Base-by-base conservation (phyloP, 768 basidiomycete genomes). In the Bullera alba region DNA sequence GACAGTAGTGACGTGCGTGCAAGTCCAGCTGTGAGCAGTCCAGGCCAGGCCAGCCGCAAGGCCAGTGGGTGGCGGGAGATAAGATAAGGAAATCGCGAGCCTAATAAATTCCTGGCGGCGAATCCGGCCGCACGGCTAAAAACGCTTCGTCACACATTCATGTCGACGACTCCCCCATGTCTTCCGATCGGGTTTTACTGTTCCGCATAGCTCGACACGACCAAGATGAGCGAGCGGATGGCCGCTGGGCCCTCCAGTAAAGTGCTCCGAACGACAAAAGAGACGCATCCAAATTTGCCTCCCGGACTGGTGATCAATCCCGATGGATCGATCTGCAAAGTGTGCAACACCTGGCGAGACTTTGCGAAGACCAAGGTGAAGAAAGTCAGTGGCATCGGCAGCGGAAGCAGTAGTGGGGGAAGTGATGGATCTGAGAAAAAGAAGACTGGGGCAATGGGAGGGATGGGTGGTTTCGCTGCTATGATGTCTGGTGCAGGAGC, bases 301-400 rank as follows among this genome's bases (percentile, higher is more conserved):
- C 85, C 87, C 5, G 89, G 88, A 2, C 83, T 89, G 78, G 80
- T 92, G 49, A 75, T 97, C 58, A 91, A 87, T 1, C 86, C 88
- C 12, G 88, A 96, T 57, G 92, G 93, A 17, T 95, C 91, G 71
- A 89, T 87, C 0, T 96, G 93, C 78, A 93, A 89, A 75, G 82
- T 87, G 25, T 92, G 90, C 38, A 68, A 72, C 46, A 60, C 67
- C 42, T 72, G 60, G 67, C 57, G 61, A 43, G 59, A 65, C 26
- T 65, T 58, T 47, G 61, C 49, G 0, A 65, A 63, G 35, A 50
- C 56, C 44, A 45, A 50, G 32, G 49, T 53, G 8, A 51, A 49
- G 25, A 65, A 63, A 50, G n/a, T n/a, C 62, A 59, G 55, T 19
- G 46, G 26, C 26, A 4, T 51, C 57, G 63, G 86, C 82, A 35